Conservation (phyloP, 345 rosid species). For the Eucalyptus microcorys region DNA sequence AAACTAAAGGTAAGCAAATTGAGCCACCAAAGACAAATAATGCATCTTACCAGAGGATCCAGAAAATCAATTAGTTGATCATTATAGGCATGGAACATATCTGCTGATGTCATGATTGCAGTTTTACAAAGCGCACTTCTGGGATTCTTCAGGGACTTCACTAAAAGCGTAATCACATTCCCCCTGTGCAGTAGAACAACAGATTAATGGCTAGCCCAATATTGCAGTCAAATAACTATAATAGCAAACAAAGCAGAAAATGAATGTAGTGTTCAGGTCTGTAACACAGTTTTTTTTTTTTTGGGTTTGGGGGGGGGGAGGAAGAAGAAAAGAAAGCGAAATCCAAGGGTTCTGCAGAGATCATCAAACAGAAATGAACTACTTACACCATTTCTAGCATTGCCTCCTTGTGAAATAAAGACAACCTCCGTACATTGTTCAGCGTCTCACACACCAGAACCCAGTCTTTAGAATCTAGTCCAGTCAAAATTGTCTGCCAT, state of each 20-base stretch:
- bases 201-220: background rate
- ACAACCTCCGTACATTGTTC: constrained; percentile 66
- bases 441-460: constrained; percentile 68
- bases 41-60: constrained; percentile 60
- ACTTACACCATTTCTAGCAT: constrained; percentile 67
- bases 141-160: constrained; percentile 91
- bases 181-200: constrained; percentile 26
- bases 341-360: background rate
- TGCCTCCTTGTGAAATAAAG: constrained; percentile 66
- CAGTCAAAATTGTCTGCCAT: constrained; percentile 48
- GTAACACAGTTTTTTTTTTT: too few relatives aligned
- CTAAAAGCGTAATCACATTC: constrained; percentile 59
- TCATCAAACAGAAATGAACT: background rate
- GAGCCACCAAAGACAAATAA: background rate
- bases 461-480: constrained; percentile 91
- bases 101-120: constrained; percentile 85
- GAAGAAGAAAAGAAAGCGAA: background rate
- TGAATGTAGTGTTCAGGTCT: background rate
- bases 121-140: constrained; percentile 97
- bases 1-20: background rate
- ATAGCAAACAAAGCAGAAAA: background rate
- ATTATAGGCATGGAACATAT: constrained; percentile 63
- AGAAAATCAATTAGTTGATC: constrained; percentile 54
- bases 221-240: background rate
- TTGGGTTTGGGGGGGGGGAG: background rate